phyloP scores from a whole-genome alignment of 2,329 filamentous ascomycete species.

The Lizonia empirigonia region DNA sequence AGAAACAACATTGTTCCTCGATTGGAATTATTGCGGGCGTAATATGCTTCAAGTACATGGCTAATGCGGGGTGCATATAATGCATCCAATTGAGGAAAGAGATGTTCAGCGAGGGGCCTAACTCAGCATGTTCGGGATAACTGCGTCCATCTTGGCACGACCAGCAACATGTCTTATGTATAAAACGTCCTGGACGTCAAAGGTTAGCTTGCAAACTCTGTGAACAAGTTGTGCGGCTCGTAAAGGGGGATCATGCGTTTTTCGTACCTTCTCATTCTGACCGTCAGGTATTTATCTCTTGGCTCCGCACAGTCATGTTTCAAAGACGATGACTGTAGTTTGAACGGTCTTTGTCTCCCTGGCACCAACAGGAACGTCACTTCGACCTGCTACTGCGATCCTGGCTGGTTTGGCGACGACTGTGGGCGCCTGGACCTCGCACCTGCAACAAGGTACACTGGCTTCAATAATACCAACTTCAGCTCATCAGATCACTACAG shows the following conservation, averaged over 20 bases:
- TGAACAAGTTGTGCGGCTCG: background rate
- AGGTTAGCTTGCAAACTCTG: too few species aligned
- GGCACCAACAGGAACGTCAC: background rate
- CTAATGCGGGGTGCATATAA: slow-evolving; percentile 10
- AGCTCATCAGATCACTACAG: slow-evolving; percentile 20
- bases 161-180: background rate
- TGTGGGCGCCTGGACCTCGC: slow-evolving; percentile 55
- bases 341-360: slow-evolving; percentile 47
- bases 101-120: slow-evolving; percentile 3
- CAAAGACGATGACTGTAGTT: slow-evolving; percentile 48
- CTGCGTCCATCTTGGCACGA: slow-evolving; percentile 1
- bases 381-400: slow-evolving; percentile 39
- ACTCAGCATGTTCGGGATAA: slow-evolving; percentile 4
- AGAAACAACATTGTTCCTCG: background rate
- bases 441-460: slow-evolving; percentile 49
- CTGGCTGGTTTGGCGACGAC: slow-evolving; percentile 53
- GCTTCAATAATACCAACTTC: slow-evolving; percentile 54
- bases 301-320: slow-evolving; percentile 20
- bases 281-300: background rate
- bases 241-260: background rate
- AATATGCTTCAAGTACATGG: slow-evolving; percentile 4
- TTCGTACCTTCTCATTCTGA: background rate
- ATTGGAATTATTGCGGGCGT: background rate
- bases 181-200: background rate
- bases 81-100: slow-evolving; percentile 4